These are phyloP conservation scores for Talaromyces ruber DNA, from an alignment of 495 filamentous ascomycete genomes.

Conservation along the genomic window DNA sequence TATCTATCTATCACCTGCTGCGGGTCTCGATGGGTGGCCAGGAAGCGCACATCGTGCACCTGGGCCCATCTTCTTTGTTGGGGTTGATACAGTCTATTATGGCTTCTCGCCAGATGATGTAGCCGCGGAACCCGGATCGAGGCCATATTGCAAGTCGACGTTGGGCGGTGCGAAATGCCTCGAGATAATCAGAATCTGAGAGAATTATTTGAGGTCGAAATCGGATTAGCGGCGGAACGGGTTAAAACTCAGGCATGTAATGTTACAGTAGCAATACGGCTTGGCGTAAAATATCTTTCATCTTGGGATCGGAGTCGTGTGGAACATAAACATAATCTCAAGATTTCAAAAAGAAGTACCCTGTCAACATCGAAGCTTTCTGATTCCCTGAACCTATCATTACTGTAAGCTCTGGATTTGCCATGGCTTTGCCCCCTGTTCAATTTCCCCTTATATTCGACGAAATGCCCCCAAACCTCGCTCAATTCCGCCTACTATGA, in stretches of 20 bases:
- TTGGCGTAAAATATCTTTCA: background rate
- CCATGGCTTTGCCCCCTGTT: background rate
- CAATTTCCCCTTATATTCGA: background rate
- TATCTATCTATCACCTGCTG: conserved; percentile 75
- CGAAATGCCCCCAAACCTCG: background rate
- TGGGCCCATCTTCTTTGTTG: conserved; percentile 81
- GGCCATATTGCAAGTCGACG: background rate
- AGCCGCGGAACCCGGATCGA: background rate
- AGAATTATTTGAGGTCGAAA: background rate
- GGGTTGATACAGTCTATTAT: conserved; percentile 19
- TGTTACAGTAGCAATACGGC: background rate
- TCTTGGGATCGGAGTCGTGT: background rate
- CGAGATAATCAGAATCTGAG: background rate
- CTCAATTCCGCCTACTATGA: conserved; percentile 51
- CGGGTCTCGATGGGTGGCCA: conserved; percentile 56
- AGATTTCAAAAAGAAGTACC: background rate
- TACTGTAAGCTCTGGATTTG: background rate
- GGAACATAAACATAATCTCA: background rate
- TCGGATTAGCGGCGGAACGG: background rate
- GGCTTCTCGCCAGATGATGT: conserved; percentile 15
- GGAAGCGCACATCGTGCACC: conserved; percentile 85
- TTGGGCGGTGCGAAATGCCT: background rate
- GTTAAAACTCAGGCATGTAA: background rate
- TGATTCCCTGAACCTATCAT: no score
- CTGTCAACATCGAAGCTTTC: background rate